Base-by-base conservation (phyloP, 2,329 filamentous ascomycete species). In the Ophiostoma populinum region DNA sequence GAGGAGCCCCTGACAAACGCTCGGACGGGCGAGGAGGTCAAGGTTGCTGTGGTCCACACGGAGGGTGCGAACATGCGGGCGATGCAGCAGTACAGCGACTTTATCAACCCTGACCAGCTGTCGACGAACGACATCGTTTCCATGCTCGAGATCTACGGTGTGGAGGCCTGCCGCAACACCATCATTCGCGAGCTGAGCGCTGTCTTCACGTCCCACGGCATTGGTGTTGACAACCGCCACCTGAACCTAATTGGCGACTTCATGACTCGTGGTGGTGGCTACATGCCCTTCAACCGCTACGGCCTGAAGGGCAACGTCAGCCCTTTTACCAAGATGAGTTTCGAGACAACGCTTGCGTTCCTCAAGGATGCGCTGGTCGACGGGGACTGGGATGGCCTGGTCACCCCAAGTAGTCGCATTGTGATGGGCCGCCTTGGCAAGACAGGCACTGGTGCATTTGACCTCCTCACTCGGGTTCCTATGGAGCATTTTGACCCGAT, bases 301-400 rank as follows among this genome's bases (percentile, higher is more conserved):
- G 90, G 87, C 1, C 63, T 98, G 41, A 75, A 74, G 51, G 75
- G 80, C 44, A 86, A 82, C 49, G 77, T 87, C 19, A 86, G 77
- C 45, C 85, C 90, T 0, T 87, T 98, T 47, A 87, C 90, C 58
- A 95, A 95, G 67, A 95, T 95, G 87, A 92, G 82, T 55, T 98
- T 95, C 59, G 90, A 98, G 67, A 98, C 90, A 4, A 98, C 90
- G 3, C 70, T 95, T 25, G 77, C 80, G 1, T 94, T 94, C 63
- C 65, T 98, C 49, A 86, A 80, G 55, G 90, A 95, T 51, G 86
- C 90, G 2, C 78, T 94, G 18, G 62, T 92, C 39, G 83, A 92
- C 49, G 76, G 81, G 33, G 90, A 95, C 55, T 82, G 74, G 66
- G 90, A 98, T 55, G 80, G 90, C 48, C 61, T 98, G 41, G 73